phyloP scores from a whole-genome alignment of 441 rosid genomes.

The Adansonia grandidieri region DNA sequence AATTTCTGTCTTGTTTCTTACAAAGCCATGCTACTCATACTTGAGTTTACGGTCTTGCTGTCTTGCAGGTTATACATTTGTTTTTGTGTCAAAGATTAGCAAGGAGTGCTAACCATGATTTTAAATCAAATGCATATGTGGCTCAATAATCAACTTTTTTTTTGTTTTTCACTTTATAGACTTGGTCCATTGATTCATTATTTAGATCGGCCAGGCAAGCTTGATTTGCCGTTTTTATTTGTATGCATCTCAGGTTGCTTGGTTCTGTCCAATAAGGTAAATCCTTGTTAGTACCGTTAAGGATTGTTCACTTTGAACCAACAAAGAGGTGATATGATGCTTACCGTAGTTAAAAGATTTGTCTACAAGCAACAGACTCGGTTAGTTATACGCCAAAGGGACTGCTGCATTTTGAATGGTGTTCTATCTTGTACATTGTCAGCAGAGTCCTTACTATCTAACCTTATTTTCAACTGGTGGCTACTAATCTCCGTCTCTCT shows the following conservation, averaged over 20 bases:
- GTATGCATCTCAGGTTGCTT: slow-evolving; percentile 39
- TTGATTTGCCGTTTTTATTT: slow-evolving; percentile 21
- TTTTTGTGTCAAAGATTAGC: background rate
- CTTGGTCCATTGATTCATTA: slow-evolving; percentile 21
- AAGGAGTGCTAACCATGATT: background rate
- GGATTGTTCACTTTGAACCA: slow-evolving; percentile 30
- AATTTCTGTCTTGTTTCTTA: background rate
- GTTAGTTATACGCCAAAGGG: slow-evolving; percentile 17
- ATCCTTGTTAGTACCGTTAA: slow-evolving; percentile 34
- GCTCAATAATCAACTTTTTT: background rate
- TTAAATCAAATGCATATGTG: background rate
- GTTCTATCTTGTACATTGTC: background rate
- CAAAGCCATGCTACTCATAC: background rate
- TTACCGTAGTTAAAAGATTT: slow-evolving; percentile 12
- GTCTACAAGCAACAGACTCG: slow-evolving; percentile 14
- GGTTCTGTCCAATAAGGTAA: slow-evolving; percentile 47
- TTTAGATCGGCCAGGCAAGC: slow-evolving; percentile 27
- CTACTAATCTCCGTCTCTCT: background rate
- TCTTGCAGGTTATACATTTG: slow-evolving; percentile 10
- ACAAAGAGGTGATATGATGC: slow-evolving; percentile 28
- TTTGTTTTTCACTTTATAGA: background rate
- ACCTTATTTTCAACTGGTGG: background rate
- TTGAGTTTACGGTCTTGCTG: background rate
- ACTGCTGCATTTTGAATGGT: background rate
- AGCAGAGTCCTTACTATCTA: background rate